phyloP scores from a whole-genome alignment of 2,329 filamentous ascomycete species.

The Cordyceps javanica region DNA sequence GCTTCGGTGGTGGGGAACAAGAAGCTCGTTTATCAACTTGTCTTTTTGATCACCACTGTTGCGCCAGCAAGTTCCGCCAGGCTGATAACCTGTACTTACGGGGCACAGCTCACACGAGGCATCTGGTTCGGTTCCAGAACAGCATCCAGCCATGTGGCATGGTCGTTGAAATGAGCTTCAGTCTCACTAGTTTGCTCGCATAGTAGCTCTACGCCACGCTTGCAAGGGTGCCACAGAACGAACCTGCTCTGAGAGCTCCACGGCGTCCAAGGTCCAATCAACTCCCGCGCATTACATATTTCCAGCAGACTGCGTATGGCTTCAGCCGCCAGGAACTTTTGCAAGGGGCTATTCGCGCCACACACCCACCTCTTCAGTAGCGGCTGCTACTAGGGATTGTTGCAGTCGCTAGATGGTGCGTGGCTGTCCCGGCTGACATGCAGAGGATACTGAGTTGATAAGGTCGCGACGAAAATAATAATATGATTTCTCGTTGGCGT shows the following conservation, averaged over 20 bases:
- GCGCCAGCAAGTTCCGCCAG: background rate
- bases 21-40: background rate
- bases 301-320: background rate
- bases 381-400: background rate
- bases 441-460: too few relatives aligned
- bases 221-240: background rate
- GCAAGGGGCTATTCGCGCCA: background rate
- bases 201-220: background rate
- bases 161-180: background rate
- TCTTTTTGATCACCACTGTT: too few relatives aligned
- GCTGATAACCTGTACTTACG: background rate
- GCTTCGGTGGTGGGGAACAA: too few relatives aligned
- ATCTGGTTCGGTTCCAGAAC: slow-evolving; percentile 1
- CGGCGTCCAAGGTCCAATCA: background rate
- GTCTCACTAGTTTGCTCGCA: slow-evolving; percentile 2
- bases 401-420: too few relatives aligned
- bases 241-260: background rate
- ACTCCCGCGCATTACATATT: background rate
- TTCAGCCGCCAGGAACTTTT: slow-evolving; percentile 1
- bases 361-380: background rate
- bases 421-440: too few relatives aligned
- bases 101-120: too few relatives aligned
- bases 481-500: too few relatives aligned
- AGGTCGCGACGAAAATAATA: too few relatives aligned
- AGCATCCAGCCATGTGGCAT: background rate